These are phyloP conservation scores for Platanthera guangdongensis DNA, from an alignment of 106 monocot species.

Conservation along the genomic window DNA sequence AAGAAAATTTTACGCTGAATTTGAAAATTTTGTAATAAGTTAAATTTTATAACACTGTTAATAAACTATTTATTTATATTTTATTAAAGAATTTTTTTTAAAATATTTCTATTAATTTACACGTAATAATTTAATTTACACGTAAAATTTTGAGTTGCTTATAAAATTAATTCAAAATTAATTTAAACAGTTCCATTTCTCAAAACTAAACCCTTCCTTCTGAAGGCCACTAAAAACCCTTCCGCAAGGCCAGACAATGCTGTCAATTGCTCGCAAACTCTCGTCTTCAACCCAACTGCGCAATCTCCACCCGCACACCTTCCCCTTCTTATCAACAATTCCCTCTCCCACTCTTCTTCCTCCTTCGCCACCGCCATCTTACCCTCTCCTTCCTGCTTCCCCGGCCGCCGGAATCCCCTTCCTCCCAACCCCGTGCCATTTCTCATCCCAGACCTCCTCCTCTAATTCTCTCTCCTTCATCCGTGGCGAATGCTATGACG, in stretches of 20 bases:
- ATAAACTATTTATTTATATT: too few relatives aligned
- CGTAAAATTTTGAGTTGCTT: too few relatives aligned
- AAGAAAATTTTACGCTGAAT: too few relatives aligned
- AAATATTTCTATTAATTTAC: too few relatives aligned
- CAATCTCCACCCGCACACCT: background rate
- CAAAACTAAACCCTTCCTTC: too few relatives aligned
- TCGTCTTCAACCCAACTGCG: constrained; percentile 1
- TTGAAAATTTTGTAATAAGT: too few relatives aligned
- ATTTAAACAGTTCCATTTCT: too few relatives aligned
- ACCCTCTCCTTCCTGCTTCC: background rate
- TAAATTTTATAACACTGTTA: too few relatives aligned
- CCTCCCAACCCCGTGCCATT: background rate
- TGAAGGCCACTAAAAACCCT: background rate
- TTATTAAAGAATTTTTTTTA: too few relatives aligned
- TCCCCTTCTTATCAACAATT: background rate
- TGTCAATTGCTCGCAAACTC: constrained; percentile 15
- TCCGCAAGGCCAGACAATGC: constrained; percentile 9
- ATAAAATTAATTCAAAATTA: too few relatives aligned
- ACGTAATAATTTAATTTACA: too few relatives aligned
- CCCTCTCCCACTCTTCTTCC: background rate
- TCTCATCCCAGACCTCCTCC: constrained; percentile 7
- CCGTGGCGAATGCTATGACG: constrained; percentile 44
- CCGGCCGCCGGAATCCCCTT: constrained; percentile 4
- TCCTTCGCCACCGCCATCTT: background rate
- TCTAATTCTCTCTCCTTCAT: constrained; percentile 7